These are phyloP conservation scores for Starmerella bacillaris DNA, from an alignment of 805 yeast genomes.

Conservation along the genomic window DNA sequence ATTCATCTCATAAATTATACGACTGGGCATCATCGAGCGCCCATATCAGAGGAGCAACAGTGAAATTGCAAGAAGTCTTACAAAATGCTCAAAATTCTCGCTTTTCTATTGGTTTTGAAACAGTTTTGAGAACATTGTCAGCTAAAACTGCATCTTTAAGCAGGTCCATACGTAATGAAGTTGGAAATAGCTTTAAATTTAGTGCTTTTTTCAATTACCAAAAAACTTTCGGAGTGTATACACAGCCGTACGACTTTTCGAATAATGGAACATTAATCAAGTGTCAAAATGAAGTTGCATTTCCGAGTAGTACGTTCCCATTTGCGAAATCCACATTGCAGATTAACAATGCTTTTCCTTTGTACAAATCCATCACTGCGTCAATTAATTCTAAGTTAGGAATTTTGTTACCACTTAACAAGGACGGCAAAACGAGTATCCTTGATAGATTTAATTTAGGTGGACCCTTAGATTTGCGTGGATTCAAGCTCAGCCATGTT, in stretches of 20 bases:
- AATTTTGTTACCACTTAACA: conserved; percentile 12
- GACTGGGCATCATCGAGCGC: conserved; percentile 42
- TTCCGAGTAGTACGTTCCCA: conserved; percentile 23
- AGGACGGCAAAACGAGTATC: conserved; percentile 29
- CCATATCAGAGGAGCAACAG: conserved; percentile 28
- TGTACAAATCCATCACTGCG: conserved; percentile 5
- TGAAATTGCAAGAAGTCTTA: conserved; percentile 19
- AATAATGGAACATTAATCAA: conserved; percentile 27
- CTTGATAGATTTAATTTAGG: conserved; percentile 74
- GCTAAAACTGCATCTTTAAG: conserved; percentile 32
- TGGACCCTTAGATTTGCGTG: conserved; percentile 56
- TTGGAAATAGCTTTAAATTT: conserved; percentile 47
- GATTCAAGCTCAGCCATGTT: conserved; percentile 47
- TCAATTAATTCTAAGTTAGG: conserved; percentile 13
- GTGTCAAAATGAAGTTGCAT: conserved; percentile 30
- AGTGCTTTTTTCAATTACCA: conserved; percentile 30
- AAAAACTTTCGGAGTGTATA: conserved; percentile 28
- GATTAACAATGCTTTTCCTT: conserved; percentile 21
- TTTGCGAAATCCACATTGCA: conserved; percentile 25
- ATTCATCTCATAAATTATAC: conserved; percentile 33
- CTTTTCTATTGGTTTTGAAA: conserved; percentile 39
- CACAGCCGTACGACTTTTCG: conserved; percentile 28
- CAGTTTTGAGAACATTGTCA: conserved; percentile 38
- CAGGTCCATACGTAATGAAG: conserved; percentile 36
- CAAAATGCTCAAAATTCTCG: conserved; percentile 22